Base-by-base conservation (phyloP, 495 filamentous ascomycete species). In the Neurospora cerealis region DNA sequence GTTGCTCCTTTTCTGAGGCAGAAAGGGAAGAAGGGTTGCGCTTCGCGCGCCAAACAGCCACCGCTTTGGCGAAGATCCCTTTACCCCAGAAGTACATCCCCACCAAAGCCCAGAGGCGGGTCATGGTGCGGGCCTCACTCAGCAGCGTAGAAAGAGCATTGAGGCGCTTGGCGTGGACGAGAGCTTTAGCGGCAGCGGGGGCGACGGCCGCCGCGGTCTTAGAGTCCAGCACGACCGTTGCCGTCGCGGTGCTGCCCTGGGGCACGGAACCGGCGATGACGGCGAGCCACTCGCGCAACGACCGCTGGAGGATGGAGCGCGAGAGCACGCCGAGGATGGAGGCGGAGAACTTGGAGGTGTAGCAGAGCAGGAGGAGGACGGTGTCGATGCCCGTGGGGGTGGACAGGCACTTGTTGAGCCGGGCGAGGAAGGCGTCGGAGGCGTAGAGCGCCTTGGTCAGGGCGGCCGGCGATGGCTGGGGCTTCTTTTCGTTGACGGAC, bases 31-130 rank as follows among this genome's bases (percentile, higher is more conserved):
- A 71, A 17, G 24, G 24, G 48, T 32, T 60, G 24, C 54, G 54
- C 48, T 40, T 39, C 13, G 60, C 34, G 24, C 37, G 19, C 60
- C 69, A 41, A 69, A 74, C 39, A 66, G 75, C 24, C 69, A 73
- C 69, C 76, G 79, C 28, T 73, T 78, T 8, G 66, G 83, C 81
- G 3, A 91, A 76, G 0, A 89, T 86, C 0, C 83, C 75, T 7
- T 86, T 86, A 11, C 86, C 92, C 92, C 92, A 94, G 38, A 87
- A 85, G 82, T 92, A 96, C 76, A 98, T 90, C 4, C 88, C 86
- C 19, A 97, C 78, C 15, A 97, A 84, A 0, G 90, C 93, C 87
- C 92, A 93, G 4, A 98, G 86, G 1, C 95, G 89, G 71, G 91
- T 80, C 76, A 93, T 93, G 60, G 91, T 92, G 60, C 94, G 84